phyloP scores from a whole-genome alignment of 2,329 filamentous ascomycete genomes.

The Verticillium zaregamsianum region DNA sequence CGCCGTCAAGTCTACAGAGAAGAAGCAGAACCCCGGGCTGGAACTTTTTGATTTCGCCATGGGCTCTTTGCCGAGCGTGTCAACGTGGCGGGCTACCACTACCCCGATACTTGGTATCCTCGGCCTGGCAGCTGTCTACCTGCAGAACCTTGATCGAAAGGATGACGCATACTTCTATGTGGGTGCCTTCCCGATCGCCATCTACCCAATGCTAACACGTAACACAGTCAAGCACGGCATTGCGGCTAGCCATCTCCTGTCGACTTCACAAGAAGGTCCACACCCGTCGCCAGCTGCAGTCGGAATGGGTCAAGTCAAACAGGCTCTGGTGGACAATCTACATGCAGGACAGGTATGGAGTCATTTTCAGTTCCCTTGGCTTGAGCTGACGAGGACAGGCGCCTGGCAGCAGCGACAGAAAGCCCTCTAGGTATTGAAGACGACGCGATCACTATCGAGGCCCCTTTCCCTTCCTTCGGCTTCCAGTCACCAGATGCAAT shows the following conservation, averaged over 20 bases:
- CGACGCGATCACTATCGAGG: background rate
- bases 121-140: background rate
- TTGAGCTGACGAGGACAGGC: background rate
- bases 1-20: background rate
- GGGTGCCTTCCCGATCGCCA: background rate
- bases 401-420: background rate
- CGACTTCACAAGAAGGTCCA: background rate
- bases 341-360: constrained; percentile 1
- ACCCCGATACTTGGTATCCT: background rate
- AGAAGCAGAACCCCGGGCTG: background rate
- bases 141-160: background rate
- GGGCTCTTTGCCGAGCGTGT: background rate
- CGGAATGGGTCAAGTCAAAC: background rate
- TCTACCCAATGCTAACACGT: background rate
- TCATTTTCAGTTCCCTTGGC: background rate
- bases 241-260: background rate
- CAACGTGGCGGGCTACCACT: background rate
- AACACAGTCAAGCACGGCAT: background rate
- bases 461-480: background rate
- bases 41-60: background rate
- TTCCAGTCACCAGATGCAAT: background rate
- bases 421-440: background rate
- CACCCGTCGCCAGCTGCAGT: background rate
- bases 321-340: constrained; percentile 2
- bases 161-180: constrained; percentile 2